Conservation (phyloP, 805 yeast species). For the Hanseniaspora meyeri region DNA sequence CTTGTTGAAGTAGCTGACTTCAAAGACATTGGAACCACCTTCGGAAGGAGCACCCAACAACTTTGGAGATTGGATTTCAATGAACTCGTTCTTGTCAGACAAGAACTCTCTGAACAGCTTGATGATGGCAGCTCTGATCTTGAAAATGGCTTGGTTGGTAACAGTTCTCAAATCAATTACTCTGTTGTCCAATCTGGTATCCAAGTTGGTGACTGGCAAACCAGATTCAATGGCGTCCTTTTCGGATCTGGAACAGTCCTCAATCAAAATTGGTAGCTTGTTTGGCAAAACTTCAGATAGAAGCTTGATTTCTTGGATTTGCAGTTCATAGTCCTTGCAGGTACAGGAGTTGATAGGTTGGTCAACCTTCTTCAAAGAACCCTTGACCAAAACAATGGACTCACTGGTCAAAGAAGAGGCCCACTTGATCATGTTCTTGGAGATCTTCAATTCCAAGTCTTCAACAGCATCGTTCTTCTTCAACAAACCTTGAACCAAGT, state of each 20-base stretch:
- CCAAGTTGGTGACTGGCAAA: slow-evolving; percentile 87
- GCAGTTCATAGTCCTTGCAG: slow-evolving; percentile 79
- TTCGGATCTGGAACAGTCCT: slow-evolving; percentile 92
- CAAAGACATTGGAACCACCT: slow-evolving; percentile 96
- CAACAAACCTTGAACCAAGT: slow-evolving; percentile 70
- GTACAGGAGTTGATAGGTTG: slow-evolving; percentile 85
- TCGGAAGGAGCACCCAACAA: slow-evolving; percentile 90
- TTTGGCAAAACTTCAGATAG: slow-evolving; percentile 73
- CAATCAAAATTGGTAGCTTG: slow-evolving; percentile 85
- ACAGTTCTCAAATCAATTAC: slow-evolving; percentile 94
- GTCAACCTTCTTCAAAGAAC: slow-evolving; percentile 68
- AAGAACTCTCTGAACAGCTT: slow-evolving; percentile 82
- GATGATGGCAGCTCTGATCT: slow-evolving; percentile 82
- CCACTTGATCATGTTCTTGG: slow-evolving; percentile 97
- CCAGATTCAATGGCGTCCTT: slow-evolving; percentile 86
- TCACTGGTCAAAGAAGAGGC: slow-evolving; percentile 74
- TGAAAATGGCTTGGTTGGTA: slow-evolving; percentile 95
- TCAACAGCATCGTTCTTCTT: slow-evolving; percentile 33
- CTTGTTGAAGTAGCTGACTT: slow-evolving; percentile 82
- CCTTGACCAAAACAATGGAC: slow-evolving; percentile 83
- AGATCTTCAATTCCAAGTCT: slow-evolving; percentile 52
- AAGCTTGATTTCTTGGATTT: slow-evolving; percentile 57
- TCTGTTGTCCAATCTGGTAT: slow-evolving; percentile 87
- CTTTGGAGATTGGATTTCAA: slow-evolving; percentile 94
- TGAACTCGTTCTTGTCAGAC: slow-evolving; percentile 44